Evolutionary conservation across 345 rosid genomes (phyloP), one percentile per base, ranked within the genome.

Genomic region (Populus alba): DNA sequence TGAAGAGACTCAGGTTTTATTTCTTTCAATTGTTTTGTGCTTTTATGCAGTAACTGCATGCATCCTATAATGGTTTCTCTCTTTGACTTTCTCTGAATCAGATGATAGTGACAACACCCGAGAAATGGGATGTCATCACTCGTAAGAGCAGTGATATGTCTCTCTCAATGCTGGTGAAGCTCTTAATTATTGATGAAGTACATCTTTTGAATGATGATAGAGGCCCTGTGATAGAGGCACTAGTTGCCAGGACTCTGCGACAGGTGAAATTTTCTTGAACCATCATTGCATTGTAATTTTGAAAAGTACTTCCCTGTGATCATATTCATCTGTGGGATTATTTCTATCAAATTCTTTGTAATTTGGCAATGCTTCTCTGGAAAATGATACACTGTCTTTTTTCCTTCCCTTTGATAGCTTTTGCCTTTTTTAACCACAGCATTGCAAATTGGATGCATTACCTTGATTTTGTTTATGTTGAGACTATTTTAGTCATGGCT

Each of bases 71-170:
- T 72, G 38, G 72, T 72, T 77, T 82, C 66, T 74, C 71, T 57
- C 22, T 73, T 70, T 9, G 45, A 17, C 27, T 51, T 74, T 77
- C 33, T 59, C 59, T 66, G 53, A 61, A 80, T 87, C 85, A 95
- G 99, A 95, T 95, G 99, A 95, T 95, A 79, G 99, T 95, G 79
- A 95, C 99, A 76, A 95, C 99, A 35, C 99, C 99, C 65, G 99
- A 95, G 89, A 95, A 95, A 86, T 95, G 99, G 99, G 99, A 95
- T 92, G 99, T 95, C 78, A 95, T 95, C 86, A 93, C 99, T 76
- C 98, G 99, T 81, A 95, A 95, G 85, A 95, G 97, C 90, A 95
- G 99, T 72, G 99, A 95, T 81, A 95, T 95, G 99, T 87, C 99
- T 45, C 90, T 95, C 81, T 95, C 98, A 81, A 90, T 93, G 97